phyloP scores from a whole-genome alignment of 2,329 filamentous ascomycete species.

The Fusarium transvaalense region DNA sequence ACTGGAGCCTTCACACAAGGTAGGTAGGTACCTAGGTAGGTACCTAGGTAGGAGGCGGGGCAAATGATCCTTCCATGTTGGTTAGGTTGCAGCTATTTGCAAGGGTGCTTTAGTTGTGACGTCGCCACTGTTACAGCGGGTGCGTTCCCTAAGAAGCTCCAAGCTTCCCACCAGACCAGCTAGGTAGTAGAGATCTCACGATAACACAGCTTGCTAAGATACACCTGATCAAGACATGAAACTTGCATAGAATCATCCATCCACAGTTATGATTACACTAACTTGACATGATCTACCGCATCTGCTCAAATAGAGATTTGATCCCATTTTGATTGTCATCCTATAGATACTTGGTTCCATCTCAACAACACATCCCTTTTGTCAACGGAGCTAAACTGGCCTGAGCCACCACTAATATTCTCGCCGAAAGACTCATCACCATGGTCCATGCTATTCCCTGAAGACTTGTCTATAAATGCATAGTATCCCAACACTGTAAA shows the following conservation, averaged over 20 bases:
- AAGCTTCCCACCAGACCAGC: constrained; percentile 7
- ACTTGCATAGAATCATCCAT: not conserved
- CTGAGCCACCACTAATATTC: constrained; percentile 20
- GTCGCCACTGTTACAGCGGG: constrained; percentile 20
- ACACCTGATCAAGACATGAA: not conserved
- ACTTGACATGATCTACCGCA: not conserved
- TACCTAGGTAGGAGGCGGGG: constrained; percentile 17
- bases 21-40: not conserved
- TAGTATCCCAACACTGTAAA: no score
- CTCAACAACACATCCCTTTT: not conserved
- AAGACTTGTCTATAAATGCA: not conserved
- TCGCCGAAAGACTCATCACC: constrained; percentile 38
- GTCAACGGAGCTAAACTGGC: not conserved
- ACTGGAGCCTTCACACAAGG: constrained; percentile 3
- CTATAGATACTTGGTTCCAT: not conserved
- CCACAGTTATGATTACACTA: no score
- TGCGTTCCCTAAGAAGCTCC: not conserved
- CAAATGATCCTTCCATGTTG: constrained; percentile 4
- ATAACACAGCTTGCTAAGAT: not conserved
- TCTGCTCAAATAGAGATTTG: not conserved
- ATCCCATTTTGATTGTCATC: not conserved
- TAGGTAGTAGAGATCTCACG: no score
- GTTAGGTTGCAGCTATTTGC: constrained; percentile 11
- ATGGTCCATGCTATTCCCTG: not conserved
- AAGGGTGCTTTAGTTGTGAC: constrained; percentile 22